Evolutionary conservation across 2,329 filamentous ascomycete species (phyloP).

Genomic region (Diplodia corticola): DNA sequence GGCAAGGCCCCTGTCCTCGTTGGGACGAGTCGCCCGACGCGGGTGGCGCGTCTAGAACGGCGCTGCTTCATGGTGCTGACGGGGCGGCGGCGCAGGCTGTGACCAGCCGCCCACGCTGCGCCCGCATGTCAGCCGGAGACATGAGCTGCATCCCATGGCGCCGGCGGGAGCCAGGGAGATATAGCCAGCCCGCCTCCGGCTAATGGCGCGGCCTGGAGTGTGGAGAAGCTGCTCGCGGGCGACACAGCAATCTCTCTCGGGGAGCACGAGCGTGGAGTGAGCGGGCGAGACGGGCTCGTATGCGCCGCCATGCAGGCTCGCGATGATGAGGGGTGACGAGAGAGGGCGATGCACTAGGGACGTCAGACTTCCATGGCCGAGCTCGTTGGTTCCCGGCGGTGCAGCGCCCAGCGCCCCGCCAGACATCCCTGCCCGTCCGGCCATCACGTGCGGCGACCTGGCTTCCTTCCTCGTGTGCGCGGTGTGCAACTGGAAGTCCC

Average conservation of each 20-base stretch:
- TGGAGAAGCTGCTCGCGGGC: not conserved
- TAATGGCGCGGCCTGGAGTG: not conserved
- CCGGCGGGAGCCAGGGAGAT: not conserved
- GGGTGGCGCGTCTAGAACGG: constrained; percentile 18
- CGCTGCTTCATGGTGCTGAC: constrained; percentile 9
- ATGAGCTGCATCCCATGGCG: not conserved
- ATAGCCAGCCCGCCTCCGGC: constrained; percentile 2
- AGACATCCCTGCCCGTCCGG: not conserved
- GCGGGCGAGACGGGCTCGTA: not conserved
- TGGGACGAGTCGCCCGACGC: not conserved
- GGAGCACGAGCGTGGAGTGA: constrained; percentile 12
- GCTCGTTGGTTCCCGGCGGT: not conserved
- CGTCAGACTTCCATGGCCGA: not conserved
- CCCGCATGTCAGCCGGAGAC: constrained; percentile 19
- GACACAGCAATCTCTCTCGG: constrained; percentile 5
- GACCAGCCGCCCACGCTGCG: not conserved
- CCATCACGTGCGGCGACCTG: not conserved
- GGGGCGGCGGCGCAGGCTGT: not conserved
- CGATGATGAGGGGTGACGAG: not conserved
- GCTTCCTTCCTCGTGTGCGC: not conserved
- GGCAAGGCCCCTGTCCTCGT: constrained; percentile 9
- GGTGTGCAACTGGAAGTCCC: too few relatives aligned
- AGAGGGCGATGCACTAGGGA: not conserved
- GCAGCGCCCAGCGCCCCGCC: not conserved
- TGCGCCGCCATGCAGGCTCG: not conserved